phyloP scores from a whole-genome alignment of 2,329 filamentous ascomycete genomes.

The Trichoderma sp. region DNA sequence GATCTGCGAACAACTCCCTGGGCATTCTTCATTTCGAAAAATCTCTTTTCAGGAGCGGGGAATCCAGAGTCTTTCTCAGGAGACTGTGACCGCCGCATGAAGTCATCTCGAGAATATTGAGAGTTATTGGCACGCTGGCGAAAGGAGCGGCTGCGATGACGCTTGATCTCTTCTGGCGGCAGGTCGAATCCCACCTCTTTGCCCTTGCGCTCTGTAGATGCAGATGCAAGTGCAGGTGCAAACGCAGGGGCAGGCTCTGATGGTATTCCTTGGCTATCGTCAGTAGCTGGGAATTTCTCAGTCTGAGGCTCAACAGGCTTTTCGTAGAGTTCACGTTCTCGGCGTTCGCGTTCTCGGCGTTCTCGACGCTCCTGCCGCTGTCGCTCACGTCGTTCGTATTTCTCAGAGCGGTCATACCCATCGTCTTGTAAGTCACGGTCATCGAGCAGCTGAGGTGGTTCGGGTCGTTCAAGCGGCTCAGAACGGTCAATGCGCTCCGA shows the following conservation, averaged over 20 bases:
- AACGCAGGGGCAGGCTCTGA: not conserved
- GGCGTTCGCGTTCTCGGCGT: conserved; percentile 22
- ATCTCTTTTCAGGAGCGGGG: conserved; percentile 43
- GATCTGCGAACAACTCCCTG: conserved; percentile 41
- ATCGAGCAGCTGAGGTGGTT: conserved; percentile 14
- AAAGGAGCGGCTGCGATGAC: conserved; percentile 45
- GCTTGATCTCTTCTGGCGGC: conserved; percentile 32
- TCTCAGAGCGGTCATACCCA: conserved; percentile 1
- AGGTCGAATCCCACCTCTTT: conserved; percentile 42
- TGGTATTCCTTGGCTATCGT: conserved; percentile 10
- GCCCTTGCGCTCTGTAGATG: conserved; percentile 35
- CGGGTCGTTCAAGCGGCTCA: conserved; percentile 29
- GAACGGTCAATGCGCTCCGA: conserved; percentile 23
- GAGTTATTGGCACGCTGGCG: conserved; percentile 48
- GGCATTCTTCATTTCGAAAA: conserved; percentile 48
- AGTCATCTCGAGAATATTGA: conserved; percentile 40
- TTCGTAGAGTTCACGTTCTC: conserved; percentile 23
- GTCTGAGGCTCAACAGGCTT: conserved; percentile 7
- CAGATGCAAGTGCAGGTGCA: not conserved
- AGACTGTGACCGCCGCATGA: conserved; percentile 38
- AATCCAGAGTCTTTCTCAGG: conserved; percentile 33
- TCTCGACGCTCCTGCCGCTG: conserved; percentile 23
- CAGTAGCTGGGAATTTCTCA: not conserved
- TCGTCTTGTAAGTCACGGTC: conserved; percentile 5
- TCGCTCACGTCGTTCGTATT: conserved; percentile 25